A percentile compares a stretch with the other conserved stretches of the same genome.
These are phyloP conservation scores for Ustilaginoidea virens DNA, from an alignment of 2,329 filamentous ascomycete species.

Conservation along the genomic window DNA sequence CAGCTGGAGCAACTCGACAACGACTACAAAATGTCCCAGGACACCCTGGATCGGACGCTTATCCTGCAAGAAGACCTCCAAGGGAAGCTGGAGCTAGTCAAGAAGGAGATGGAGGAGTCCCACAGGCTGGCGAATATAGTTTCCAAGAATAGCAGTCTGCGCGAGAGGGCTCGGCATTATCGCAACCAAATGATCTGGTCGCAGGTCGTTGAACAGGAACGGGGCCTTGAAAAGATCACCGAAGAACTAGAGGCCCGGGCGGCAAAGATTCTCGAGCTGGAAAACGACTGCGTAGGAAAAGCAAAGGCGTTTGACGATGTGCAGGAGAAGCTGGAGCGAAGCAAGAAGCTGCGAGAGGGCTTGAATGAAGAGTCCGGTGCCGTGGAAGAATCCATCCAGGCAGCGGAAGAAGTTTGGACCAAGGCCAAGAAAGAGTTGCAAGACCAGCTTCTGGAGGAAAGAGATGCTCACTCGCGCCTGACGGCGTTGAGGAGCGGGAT, in stretches of 20 bases:
- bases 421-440: slow-evolving; percentile 36
- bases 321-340: slow-evolving; percentile 27
- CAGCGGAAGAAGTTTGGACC: slow-evolving; percentile 36
- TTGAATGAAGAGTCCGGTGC: slow-evolving; percentile 30
- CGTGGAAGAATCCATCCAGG: slow-evolving; percentile 25
- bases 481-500: slow-evolving; percentile 34
- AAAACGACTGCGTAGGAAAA: slow-evolving; percentile 20
- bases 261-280: slow-evolving; percentile 12
- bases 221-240: slow-evolving; percentile 22
- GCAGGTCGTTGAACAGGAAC: slow-evolving; percentile 67
- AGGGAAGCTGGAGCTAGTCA: slow-evolving; percentile 17
- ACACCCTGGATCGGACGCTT: slow-evolving; percentile 53
- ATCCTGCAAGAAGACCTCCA: slow-evolving; percentile 21
- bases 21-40: slow-evolving; percentile 74
- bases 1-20: slow-evolving; percentile 84
- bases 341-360: slow-evolving; percentile 22
- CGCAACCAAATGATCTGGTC: slow-evolving; percentile 67
- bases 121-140: slow-evolving; percentile 48
- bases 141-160: slow-evolving; percentile 50
- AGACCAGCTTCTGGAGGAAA: slow-evolving; percentile 45
- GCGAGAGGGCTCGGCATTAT: slow-evolving; percentile 41
- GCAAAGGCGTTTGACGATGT: slow-evolving; percentile 32
- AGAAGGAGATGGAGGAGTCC: slow-evolving; percentile 38
- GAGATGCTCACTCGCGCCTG: slow-evolving; percentile 45
- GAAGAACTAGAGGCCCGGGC: slow-evolving; percentile 12